phyloP scores from a whole-genome alignment of 495 filamentous ascomycete genomes.

The Paragyromitra xinjiangensis region DNA sequence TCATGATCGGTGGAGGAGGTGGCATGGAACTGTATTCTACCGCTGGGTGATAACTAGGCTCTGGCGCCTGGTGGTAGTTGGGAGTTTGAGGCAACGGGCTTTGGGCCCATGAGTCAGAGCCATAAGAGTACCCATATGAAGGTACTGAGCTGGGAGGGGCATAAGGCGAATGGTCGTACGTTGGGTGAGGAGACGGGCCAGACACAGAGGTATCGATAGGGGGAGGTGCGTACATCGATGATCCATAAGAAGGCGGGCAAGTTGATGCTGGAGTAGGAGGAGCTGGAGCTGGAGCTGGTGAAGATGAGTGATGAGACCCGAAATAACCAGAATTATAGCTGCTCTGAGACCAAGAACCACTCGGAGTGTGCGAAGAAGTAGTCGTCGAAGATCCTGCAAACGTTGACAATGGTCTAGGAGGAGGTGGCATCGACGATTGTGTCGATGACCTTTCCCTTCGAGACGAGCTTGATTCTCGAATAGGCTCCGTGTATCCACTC shows the following conservation, averaged over 20 bases:
- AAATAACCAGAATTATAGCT: constrained; percentile 42
- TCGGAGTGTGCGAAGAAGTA: constrained; percentile 44
- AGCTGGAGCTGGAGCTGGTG: constrained; percentile 38
- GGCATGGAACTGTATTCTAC: constrained; percentile 52
- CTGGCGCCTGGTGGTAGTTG: constrained; percentile 45
- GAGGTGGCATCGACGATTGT: constrained; percentile 54
- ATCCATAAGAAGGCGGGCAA: constrained; percentile 51
- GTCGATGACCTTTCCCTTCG: constrained; percentile 53
- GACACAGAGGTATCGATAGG: constrained; percentile 48
- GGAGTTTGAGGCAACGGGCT: constrained; percentile 42
- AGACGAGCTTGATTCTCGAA: constrained; percentile 38
- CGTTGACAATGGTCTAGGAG: constrained; percentile 53
- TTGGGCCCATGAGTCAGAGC: constrained; percentile 30
- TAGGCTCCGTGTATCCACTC: constrained; percentile 40
- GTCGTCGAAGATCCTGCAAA: constrained; percentile 48
- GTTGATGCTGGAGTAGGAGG: constrained; percentile 50
- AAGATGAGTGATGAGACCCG: constrained; percentile 39
- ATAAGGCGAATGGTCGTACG: constrained; percentile 52
- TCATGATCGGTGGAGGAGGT: constrained; percentile 50
- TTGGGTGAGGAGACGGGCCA: constrained; percentile 26
- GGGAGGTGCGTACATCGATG: constrained; percentile 55
- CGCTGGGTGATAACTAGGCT: constrained; percentile 35
- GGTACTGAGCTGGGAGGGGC: constrained; percentile 45
- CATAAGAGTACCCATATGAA: constrained; percentile 44
- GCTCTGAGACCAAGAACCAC: constrained; percentile 47